Evolutionary conservation across 2,329 filamentous ascomycete genomes (phyloP).

Genomic region (Aspergillus pseudoterreus): DNA sequence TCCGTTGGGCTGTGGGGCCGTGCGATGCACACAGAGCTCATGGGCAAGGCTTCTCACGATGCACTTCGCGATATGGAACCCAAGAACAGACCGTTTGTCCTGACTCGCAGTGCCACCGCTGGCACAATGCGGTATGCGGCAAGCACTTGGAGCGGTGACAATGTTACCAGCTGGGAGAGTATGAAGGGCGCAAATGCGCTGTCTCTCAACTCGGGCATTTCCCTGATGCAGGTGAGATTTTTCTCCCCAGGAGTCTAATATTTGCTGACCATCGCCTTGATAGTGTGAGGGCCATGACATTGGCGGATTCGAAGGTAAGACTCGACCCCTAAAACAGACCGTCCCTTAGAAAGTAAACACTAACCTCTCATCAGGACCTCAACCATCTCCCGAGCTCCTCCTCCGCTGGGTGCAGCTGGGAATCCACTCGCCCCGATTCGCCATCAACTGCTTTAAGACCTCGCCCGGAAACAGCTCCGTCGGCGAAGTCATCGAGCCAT

Average conservation of each 20-base stretch:
- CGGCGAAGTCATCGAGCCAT: conserved; percentile 72
- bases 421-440: conserved; percentile 66
- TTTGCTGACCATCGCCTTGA: not conserved
- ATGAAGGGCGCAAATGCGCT: conserved; percentile 70
- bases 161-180: conserved; percentile 68
- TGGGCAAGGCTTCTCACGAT: conserved; percentile 67
- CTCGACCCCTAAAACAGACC: not conserved
- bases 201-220: conserved; percentile 65
- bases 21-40: conserved; percentile 65
- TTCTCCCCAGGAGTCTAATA: not conserved
- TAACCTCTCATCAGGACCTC: conserved; percentile 41
- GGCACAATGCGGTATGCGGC: conserved; percentile 67
- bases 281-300: conserved; percentile 70
- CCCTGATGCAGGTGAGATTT: conserved; percentile 54
- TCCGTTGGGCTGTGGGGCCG: conserved; percentile 67
- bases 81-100: conserved; percentile 60
- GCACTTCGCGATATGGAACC: conserved; percentile 59
- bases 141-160: conserved; percentile 73
- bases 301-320: conserved; percentile 65
- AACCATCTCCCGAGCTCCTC: conserved; percentile 66
- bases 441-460: conserved; percentile 78
- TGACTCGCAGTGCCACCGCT: conserved; percentile 67
- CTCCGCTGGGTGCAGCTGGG: conserved; percentile 72
- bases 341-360: not conserved
- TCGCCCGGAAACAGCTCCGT: conserved; percentile 60